Evolutionary conservation across 441 rosid genomes (phyloP), one percentile per base, ranked within the genome.

Genomic region (Brassica hybrid): DNA sequence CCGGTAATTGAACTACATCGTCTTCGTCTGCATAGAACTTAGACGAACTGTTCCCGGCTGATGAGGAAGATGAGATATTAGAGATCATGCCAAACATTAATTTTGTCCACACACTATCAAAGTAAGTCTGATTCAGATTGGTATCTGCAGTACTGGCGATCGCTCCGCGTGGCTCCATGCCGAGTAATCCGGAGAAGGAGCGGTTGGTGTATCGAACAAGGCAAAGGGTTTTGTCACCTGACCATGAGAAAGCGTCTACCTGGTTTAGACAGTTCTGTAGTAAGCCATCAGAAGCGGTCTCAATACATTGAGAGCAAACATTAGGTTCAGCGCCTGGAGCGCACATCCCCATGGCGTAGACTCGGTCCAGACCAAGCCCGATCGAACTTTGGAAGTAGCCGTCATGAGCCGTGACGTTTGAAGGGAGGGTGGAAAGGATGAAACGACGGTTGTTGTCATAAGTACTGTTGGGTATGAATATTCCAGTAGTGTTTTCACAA

Each of bases 301-400:
- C 25, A 12, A 88, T 74, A 69, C 92, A 90, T 3, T 7, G 1
- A 1, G 65, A 67, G 76, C 94, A 88, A 63, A 1, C 71, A 13
- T 60, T 75, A 0, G 75, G 27, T 23, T 12, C 41, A 18, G 79
- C 19, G 61, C 85, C 90, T 32, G 81, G 79, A 52, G 85, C 62
- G 27, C 90, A 89, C 48, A 72, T 74, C 67, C 78, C 82, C 41
- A 69, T 57, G 71, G 72, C 62, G 45, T 79, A 60, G 38, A 74
- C 57, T 32, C 30, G 8, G 62, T 77, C 81, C 0, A n/a, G 57
- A 12, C 45, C 64, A 45, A 72, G 2, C 43, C 76, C 81, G 0
- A 11, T 10, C 0, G 76, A 77, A 34, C 43, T 67, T 1, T 66
- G 21, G 73, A 77, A 72, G 68, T 77, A 72, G 34, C 76, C 76